Evolutionary conservation across 306 rosid genomes (phyloP).

Genomic region (Styphnolobium japonicum): DNA sequence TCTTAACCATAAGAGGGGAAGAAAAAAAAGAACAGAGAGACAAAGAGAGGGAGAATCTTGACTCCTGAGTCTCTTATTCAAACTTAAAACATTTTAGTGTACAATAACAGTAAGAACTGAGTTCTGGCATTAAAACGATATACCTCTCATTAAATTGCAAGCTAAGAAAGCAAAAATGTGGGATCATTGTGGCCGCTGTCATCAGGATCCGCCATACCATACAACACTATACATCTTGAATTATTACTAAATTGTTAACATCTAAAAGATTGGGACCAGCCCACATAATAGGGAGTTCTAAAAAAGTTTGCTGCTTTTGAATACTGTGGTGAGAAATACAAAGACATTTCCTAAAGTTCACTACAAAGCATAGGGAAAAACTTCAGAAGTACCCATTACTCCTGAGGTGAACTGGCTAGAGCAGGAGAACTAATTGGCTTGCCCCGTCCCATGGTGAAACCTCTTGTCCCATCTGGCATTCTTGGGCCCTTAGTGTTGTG

Average conservation of each 20-base stretch:
- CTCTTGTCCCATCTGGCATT: slow-evolving; percentile 98
- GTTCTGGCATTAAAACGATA: background rate
- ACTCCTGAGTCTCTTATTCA: slow-evolving; percentile 22
- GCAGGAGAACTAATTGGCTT: slow-evolving; percentile 46
- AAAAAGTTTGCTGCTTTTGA: slow-evolving; percentile 21
- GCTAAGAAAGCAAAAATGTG: slow-evolving; percentile 24
- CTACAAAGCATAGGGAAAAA: slow-evolving; percentile 20
- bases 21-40: background rate
- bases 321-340: slow-evolving; percentile 19
- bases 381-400: slow-evolving; percentile 20
- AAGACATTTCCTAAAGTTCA: slow-evolving; percentile 28
- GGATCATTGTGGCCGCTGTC: slow-evolving; percentile 5
- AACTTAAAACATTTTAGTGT: slow-evolving; percentile 18
- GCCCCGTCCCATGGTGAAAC: slow-evolving; percentile 94
- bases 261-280: slow-evolving; percentile 11
- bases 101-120: slow-evolving; percentile 12
- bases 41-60: background rate
- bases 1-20: background rate
- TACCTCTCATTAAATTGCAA: slow-evolving; percentile 5
- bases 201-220: slow-evolving; percentile 24
- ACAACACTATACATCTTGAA: slow-evolving; percentile 36
- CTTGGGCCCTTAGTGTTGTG: slow-evolving; percentile 66
- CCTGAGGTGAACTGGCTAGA: slow-evolving; percentile 33
- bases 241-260: slow-evolving; percentile 34
- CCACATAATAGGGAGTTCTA: slow-evolving; percentile 5